Conservation (phyloP, 2,329 filamentous ascomycete species). For the Aspergillus neotritici region DNA sequence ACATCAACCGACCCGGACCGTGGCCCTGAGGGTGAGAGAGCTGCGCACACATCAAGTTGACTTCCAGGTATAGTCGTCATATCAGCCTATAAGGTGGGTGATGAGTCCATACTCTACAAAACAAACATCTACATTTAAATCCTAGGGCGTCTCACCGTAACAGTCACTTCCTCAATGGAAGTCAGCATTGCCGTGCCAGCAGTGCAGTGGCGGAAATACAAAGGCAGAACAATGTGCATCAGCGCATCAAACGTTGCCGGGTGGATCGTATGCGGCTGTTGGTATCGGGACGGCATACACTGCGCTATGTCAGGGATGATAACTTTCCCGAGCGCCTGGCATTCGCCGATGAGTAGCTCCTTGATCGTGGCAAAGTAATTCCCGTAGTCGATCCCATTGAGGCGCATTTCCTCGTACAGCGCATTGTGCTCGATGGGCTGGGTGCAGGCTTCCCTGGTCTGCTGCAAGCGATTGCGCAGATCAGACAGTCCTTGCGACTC, state of each 20-base stretch:
- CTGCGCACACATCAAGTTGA: not conserved
- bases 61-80: not conserved
- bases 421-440: not conserved
- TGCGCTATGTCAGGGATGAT: not conserved
- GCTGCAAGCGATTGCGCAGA: no score
- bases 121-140: no score
- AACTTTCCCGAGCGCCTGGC: not conserved
- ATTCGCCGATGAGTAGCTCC: not conserved
- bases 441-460: not conserved
- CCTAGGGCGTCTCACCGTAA: not conserved
- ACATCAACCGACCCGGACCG: constrained; percentile 1
- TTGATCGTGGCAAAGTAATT: not conserved
- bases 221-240: constrained; percentile 2
- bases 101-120: not conserved
- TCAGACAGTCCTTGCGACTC: no score
- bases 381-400: constrained; percentile 4
- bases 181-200: not conserved
- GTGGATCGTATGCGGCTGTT: constrained; percentile 1
- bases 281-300: not conserved
- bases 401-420: not conserved
- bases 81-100: not conserved
- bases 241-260: constrained; percentile 1
- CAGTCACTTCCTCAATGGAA: not conserved
- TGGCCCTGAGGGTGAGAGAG: not conserved
- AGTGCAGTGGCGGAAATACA: constrained; percentile 2